phyloP scores from a whole-genome alignment of 1,284 basidiomycete species.

The Moniliella sp. region DNA sequence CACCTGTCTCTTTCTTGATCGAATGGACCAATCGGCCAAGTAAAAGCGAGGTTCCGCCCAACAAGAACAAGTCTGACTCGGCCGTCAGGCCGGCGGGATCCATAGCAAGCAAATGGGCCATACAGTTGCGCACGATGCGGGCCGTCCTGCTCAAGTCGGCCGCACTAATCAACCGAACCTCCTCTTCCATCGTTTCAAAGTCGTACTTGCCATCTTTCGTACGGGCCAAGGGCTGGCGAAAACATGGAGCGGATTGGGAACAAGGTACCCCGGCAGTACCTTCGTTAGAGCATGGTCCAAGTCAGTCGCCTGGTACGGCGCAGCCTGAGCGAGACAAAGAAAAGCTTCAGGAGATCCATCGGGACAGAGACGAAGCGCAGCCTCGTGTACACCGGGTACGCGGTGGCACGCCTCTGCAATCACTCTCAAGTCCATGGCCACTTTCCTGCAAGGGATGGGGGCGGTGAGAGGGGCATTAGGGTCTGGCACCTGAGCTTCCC shows the following conservation, averaged over 20 bases:
- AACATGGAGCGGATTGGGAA: slow-evolving; percentile 32
- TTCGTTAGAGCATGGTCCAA: slow-evolving; percentile 31
- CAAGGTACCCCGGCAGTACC: slow-evolving; percentile 32
- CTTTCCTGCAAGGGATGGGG: slow-evolving; percentile 29
- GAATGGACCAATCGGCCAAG: slow-evolving; percentile 29
- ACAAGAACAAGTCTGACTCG: slow-evolving; percentile 33
- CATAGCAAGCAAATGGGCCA: slow-evolving; percentile 28
- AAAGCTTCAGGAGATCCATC: slow-evolving; percentile 31
- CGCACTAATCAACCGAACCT: slow-evolving; percentile 29
- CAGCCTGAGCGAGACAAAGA: slow-evolving; percentile 32
- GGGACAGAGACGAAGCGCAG: slow-evolving; percentile 27
- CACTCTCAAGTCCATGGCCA: slow-evolving; percentile 27
- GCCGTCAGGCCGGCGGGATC: slow-evolving; percentile 31
- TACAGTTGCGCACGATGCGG: slow-evolving; percentile 27
- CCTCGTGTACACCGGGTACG: slow-evolving; percentile 30
- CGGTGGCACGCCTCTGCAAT: slow-evolving; percentile 33
- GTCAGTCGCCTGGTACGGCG: slow-evolving; percentile 30
- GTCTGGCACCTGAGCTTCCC: slow-evolving; percentile 28
- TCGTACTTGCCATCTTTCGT: slow-evolving; percentile 23
- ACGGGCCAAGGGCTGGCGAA: slow-evolving; percentile 31
- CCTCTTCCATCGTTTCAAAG: slow-evolving; percentile 32
- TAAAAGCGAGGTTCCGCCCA: slow-evolving; percentile 30
- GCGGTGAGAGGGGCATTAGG: slow-evolving; percentile 28
- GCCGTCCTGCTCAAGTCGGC: slow-evolving; percentile 27
- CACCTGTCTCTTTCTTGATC: slow-evolving; percentile 31